These are phyloP conservation scores for Dunaliella sp. DNA, from an alignment of 139 green algal genomes.

Conservation along the genomic window DNA sequence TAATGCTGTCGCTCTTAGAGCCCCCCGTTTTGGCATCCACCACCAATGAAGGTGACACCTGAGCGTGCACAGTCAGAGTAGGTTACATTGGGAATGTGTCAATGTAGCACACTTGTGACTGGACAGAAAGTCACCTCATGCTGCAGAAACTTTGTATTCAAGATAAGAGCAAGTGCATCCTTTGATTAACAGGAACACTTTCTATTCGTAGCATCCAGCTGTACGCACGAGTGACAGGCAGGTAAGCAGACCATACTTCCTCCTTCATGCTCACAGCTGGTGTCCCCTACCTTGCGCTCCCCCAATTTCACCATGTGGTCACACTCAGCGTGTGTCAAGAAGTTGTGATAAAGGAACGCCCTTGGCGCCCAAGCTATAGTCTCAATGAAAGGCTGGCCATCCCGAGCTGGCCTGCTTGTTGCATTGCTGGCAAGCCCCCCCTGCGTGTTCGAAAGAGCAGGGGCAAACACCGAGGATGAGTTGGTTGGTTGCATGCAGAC, in stretches of 20 bases:
- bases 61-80: no score
- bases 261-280: no score
- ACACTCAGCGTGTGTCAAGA: slow-evolving; percentile 22
- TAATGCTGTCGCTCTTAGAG: slow-evolving; percentile 51
- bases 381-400: slow-evolving; percentile 6
- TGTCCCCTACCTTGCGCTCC: slow-evolving; percentile 16
- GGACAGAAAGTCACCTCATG: no score
- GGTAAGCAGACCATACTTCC: no score
- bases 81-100: no score
- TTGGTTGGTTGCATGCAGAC: no score
- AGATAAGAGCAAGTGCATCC: no score
- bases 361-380: slow-evolving; percentile 19
- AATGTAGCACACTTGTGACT: no score
- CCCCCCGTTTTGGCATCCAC: slow-evolving; percentile 53
- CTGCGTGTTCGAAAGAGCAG: background rate
- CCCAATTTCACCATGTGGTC: slow-evolving; percentile 24
- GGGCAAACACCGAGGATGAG: background rate
- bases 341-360: slow-evolving; percentile 34
- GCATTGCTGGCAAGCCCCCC: background rate
- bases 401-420: background rate
- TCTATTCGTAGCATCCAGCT: no score
- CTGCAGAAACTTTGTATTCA: no score
- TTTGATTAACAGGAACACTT: no score
- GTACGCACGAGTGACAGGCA: no score
- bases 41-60: slow-evolving; percentile 54